These are phyloP conservation scores for Komagataella pastoris DNA, from an alignment of 805 yeast genomes.

Conservation along the genomic window DNA sequence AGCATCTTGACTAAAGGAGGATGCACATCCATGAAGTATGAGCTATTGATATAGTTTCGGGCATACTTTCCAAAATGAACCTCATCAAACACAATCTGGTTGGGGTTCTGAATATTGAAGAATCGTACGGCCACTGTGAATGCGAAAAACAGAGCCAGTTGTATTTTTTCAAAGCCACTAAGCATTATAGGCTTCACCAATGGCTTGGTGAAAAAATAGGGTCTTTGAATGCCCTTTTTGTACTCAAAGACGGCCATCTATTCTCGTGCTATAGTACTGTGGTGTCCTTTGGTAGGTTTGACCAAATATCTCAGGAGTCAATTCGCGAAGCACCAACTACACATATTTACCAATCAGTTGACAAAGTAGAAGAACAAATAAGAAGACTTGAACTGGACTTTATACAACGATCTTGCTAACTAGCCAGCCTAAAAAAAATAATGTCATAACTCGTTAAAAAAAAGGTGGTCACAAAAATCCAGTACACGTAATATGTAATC, in stretches of 20 bases:
- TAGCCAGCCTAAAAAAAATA: not conserved
- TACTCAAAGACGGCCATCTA: not conserved
- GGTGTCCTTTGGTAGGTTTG: not conserved
- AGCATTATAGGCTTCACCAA: conserved; percentile 7
- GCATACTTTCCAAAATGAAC: conserved; percentile 26
- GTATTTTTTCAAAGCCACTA: conserved; percentile 10
- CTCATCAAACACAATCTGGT: conserved; percentile 35
- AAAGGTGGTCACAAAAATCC: conserved; percentile 12
- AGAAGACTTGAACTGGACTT: not conserved
- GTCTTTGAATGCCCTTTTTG: not conserved
- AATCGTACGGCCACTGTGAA: conserved; percentile 17
- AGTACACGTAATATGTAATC: not conserved
- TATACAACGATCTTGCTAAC: not conserved
- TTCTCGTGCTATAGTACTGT: not conserved
- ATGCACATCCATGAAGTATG: conserved; percentile 56
- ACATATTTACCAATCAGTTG: not conserved
- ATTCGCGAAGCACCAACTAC: not conserved
- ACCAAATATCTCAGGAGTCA: not conserved
- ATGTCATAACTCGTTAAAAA: not conserved
- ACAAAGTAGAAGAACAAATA: not conserved
- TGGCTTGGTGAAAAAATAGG: not conserved
- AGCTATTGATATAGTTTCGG: conserved; percentile 35
- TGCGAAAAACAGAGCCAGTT: conserved; percentile 11
- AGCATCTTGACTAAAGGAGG: conserved; percentile 60
- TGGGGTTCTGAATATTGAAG: conserved; percentile 21